A percentile compares a stretch with the other conserved stretches of the same genome.
Evolutionary conservation across 2,329 filamentous ascomycete species (phyloP).

Genomic region (Shiraia sp.): DNA sequence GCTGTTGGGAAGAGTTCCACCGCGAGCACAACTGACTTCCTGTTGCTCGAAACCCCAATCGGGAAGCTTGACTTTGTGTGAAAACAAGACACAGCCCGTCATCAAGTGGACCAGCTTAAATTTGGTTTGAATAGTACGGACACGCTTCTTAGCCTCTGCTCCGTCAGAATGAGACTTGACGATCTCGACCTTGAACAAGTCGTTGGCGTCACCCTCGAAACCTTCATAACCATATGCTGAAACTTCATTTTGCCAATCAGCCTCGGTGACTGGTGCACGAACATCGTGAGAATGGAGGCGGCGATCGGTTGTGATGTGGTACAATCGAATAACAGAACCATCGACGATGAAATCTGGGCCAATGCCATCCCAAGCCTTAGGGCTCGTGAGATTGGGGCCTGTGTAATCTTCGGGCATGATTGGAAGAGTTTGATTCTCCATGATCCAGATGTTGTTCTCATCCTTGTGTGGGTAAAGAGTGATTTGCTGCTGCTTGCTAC

Average conservation of each 20-base stretch:
- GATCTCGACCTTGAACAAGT: conserved; percentile 93
- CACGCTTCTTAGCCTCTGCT: conserved; percentile 74
- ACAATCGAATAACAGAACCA: conserved; percentile 79
- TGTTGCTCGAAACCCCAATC: conserved; percentile 98
- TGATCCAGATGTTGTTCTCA: conserved; percentile 91
- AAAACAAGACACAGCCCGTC: conserved; percentile 95
- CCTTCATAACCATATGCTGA: conserved; percentile 97
- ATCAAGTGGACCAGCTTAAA: conserved; percentile 95
- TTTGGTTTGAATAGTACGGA: conserved; percentile 95
- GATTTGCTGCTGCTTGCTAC: conserved; percentile 98
- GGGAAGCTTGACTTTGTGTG: conserved; percentile 97
- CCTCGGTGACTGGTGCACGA: conserved; percentile 56
- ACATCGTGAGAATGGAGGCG: conserved; percentile 96
- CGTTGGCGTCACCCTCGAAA: conserved; percentile 95
- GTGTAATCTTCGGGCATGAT: conserved; percentile 68
- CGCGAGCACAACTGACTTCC: conserved; percentile 94
- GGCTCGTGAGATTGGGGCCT: conserved; percentile 77
- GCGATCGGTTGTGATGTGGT: conserved; percentile 80
- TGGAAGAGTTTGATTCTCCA: conserved; percentile 91
- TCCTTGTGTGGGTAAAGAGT: conserved; percentile 99
- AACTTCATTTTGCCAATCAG: conserved; percentile 88
- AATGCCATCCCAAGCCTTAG: conserved; percentile 79
- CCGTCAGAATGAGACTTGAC: conserved; percentile 85
- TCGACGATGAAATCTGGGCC: conserved; percentile 74
- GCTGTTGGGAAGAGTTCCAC: conserved; percentile 91